Conservation (phyloP, 2,329 filamentous ascomycete genomes). For the Geosmithia flava region DNA sequence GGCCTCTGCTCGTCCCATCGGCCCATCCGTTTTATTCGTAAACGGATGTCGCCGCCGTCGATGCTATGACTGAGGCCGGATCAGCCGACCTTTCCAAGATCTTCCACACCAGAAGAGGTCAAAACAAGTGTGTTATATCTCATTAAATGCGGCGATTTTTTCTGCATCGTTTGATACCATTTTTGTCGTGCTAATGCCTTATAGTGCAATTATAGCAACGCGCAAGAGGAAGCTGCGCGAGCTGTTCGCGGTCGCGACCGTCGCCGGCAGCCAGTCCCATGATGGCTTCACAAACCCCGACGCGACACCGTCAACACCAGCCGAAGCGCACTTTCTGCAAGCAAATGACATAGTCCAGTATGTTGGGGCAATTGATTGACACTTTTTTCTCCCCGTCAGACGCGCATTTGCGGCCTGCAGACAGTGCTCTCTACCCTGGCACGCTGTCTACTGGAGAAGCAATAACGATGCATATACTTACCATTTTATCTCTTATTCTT, state of each 20-base stretch:
- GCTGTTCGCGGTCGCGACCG: conserved; percentile 70
- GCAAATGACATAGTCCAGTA: conserved; percentile 49
- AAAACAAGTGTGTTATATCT: conserved; percentile 41
- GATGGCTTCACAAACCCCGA: conserved; percentile 43
- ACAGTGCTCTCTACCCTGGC: background rate
- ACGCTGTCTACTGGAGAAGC: conserved; percentile 3
- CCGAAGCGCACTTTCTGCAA: conserved; percentile 43
- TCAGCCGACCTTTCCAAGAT: conserved; percentile 52
- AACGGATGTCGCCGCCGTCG: conserved; percentile 58
- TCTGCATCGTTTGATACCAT: conserved; percentile 33
- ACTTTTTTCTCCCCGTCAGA: conserved; percentile 6
- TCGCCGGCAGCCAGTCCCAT: conserved; percentile 48
- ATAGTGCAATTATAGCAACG: conserved; percentile 63
- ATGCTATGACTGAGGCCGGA: conserved; percentile 63
- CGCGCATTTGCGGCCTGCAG: conserved; percentile 6
- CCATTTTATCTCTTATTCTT: conserved; percentile 9
- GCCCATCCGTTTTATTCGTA: conserved; percentile 6
- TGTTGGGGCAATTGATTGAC: conserved; percentile 16
- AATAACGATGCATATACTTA: background rate
- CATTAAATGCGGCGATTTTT: conserved; percentile 33
- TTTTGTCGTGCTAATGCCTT: conserved; percentile 29
- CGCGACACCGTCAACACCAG: conserved; percentile 37
- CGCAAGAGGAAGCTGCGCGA: conserved; percentile 86
- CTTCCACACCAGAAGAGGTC: conserved; percentile 52
- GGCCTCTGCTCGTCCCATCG: background rate